Evolutionary conservation across 2,329 filamentous ascomycete genomes (phyloP).

Genomic region (Fusarium humuli): DNA sequence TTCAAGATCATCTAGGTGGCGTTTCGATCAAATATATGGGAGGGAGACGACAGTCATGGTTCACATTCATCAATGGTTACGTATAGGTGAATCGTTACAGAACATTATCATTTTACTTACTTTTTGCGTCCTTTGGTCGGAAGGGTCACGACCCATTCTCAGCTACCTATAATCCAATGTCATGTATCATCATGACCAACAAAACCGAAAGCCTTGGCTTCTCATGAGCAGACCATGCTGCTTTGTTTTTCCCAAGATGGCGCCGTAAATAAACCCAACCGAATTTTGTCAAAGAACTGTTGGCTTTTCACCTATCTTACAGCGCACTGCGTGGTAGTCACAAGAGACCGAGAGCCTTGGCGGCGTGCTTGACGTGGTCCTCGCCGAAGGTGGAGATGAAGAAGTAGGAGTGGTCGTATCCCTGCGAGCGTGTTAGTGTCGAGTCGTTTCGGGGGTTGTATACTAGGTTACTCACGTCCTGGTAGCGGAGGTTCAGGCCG

Average conservation of each 20-base stretch:
- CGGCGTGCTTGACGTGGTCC: constrained; percentile 92
- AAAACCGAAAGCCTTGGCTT: constrained; percentile 7
- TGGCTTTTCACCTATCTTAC: constrained; percentile 33
- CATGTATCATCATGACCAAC: constrained; percentile 12
- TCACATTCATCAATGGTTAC: constrained; percentile 2
- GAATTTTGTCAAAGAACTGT: constrained; percentile 17
- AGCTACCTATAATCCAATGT: constrained; percentile 6
- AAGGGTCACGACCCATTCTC: not conserved
- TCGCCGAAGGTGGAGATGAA: constrained; percentile 92
- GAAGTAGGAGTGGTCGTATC: constrained; percentile 97
- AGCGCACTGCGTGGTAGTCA: constrained; percentile 46
- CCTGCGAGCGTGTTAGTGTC: constrained; percentile 55
- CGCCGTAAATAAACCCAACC: constrained; percentile 28
- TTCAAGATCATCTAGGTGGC: constrained; percentile 39
- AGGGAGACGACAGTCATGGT: constrained; percentile 12
- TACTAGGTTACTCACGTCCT: constrained; percentile 65
- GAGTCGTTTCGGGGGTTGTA: no score
- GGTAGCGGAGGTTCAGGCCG: constrained; percentile 83
- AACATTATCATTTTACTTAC: constrained; percentile 31
- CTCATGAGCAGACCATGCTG: constrained; percentile 4
- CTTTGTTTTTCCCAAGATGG: constrained; percentile 3
- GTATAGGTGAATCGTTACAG: constrained; percentile 27
- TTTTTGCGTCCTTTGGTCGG: constrained; percentile 25
- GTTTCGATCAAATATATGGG: constrained; percentile 39
- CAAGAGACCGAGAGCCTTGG: constrained; percentile 75